Percentiles rank a stretch among this genome's conserved stretches.
Evolutionary conservation across 1,284 basidiomycete species (phyloP).

Genomic region (Trametes pubescens): DNA sequence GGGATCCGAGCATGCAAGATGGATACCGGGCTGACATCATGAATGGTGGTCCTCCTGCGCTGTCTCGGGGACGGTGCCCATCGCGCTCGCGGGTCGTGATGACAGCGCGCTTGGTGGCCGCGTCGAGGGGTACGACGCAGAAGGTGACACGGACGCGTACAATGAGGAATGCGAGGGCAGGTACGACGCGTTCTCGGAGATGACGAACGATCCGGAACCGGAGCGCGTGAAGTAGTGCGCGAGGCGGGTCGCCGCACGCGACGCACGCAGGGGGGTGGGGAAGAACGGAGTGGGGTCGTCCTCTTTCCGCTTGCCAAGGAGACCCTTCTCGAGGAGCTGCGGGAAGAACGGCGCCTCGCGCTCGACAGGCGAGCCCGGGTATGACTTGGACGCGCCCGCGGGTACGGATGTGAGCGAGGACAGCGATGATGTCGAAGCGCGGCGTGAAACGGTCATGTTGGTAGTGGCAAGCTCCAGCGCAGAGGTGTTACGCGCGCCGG

Average conservation of each 20-base stretch:
- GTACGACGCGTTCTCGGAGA: conserved; percentile 27
- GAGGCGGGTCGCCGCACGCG: conserved; percentile 32
- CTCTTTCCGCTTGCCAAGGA: conserved; percentile 37
- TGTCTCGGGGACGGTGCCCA: conserved; percentile 30
- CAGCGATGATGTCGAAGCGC: conserved; percentile 43
- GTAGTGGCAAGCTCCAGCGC: conserved; percentile 39
- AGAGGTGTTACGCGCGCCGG: conserved; percentile 36
- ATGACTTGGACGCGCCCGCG: conserved; percentile 36
- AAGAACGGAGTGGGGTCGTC: conserved; percentile 35
- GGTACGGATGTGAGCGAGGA: conserved; percentile 38
- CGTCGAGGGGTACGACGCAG: conserved; percentile 35
- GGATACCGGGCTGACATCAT: conserved; percentile 24
- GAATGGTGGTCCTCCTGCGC: conserved; percentile 29
- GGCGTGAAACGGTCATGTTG: conserved; percentile 38
- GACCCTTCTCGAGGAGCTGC: conserved; percentile 38
- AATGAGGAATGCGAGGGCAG: conserved; percentile 26
- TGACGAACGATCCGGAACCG: conserved; percentile 30
- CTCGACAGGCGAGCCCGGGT: conserved; percentile 42
- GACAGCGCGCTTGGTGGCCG: conserved; percentile 40
- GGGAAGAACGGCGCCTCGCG: conserved; percentile 39
- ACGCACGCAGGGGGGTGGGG: conserved; percentile 33
- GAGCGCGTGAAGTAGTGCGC: conserved; percentile 31
- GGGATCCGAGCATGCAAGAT: conserved; percentile 14
- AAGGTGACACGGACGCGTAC: conserved; percentile 26
- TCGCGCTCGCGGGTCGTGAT: conserved; percentile 39